phyloP scores from a whole-genome alignment of 805 yeast genomes.

The Kluyveromyces starmeri region DNA sequence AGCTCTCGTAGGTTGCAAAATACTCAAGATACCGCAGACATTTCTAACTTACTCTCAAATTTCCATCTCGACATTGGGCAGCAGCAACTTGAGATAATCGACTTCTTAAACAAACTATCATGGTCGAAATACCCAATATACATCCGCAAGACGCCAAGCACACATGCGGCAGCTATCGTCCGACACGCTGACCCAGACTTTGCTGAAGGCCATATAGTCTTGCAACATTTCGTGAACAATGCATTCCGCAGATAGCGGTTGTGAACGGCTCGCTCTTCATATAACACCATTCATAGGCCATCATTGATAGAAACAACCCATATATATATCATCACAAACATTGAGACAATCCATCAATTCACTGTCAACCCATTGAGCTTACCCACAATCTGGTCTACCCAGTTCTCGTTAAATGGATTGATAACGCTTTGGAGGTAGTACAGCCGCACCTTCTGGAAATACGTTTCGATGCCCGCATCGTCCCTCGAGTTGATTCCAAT shows the following conservation, averaged over 20 bases:
- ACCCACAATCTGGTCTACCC: conserved; percentile 1
- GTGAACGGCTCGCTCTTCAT: too few relatives aligned
- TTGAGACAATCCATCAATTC: not conserved
- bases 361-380: not conserved
- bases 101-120: conserved; percentile 44
- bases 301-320: too few relatives aligned
- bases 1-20: conserved; percentile 5
- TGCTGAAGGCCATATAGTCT: conserved; percentile 61
- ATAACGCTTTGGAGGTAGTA: conserved; percentile 3
- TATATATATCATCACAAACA: too few relatives aligned
- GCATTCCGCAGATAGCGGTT: too few relatives aligned
- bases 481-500: conserved; percentile 17
- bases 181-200: conserved; percentile 47
- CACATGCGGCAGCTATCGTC: conserved; percentile 79
- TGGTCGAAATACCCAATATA: conserved; percentile 71
- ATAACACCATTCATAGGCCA: too few relatives aligned
- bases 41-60: conserved; percentile 10
- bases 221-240: conserved; percentile 52
- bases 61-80: conserved; percentile 12
- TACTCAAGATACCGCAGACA: not conserved
- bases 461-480: conserved; percentile 8
- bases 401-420: conserved; percentile 17
- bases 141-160: conserved; percentile 52
- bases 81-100: conserved; percentile 44
- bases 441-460: conserved; percentile 15